Percentiles rank a stretch among this genome's conserved stretches.
phyloP scores from a whole-genome alignment of 2,329 filamentous ascomycete genomes.

The Aureobasidium sp. region DNA sequence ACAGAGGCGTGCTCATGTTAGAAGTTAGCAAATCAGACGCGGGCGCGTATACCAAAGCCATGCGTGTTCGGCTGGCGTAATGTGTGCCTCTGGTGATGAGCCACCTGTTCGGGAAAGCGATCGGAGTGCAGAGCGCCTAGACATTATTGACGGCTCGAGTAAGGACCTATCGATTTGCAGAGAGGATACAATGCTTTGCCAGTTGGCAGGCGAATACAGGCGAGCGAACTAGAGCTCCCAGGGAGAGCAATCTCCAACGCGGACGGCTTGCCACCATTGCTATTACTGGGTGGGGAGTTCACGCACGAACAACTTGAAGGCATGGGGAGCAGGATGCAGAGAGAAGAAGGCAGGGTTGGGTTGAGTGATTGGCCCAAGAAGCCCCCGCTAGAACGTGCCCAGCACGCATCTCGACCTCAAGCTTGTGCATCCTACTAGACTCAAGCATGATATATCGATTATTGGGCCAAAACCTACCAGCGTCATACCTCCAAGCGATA shows the following conservation, averaged over 20 bases:
- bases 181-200: background rate
- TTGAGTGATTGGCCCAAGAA: constrained; percentile 6
- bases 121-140: constrained; percentile 9
- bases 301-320: background rate
- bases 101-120: constrained; percentile 9
- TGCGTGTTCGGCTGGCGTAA: constrained; percentile 8
- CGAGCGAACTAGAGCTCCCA: constrained; percentile 1
- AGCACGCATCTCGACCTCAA: constrained; percentile 9
- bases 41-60: constrained; percentile 11
- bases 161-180: background rate
- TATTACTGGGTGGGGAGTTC: background rate
- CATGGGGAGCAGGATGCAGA: constrained; percentile 9
- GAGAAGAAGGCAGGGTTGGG: background rate
- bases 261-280: background rate
- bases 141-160: constrained; percentile 5
- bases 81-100: constrained; percentile 6
- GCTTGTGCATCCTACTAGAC: constrained; percentile 7
- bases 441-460: constrained; percentile 8
- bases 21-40: constrained; percentile 1
- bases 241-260: background rate
- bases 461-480: background rate
- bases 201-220: background rate
- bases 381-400: constrained; percentile 10
- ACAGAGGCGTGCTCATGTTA: constrained; percentile 1
- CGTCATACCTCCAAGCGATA: constrained; percentile 2